Base-by-base conservation (phyloP, 352 stramenopile species). In the Pythium rhizo-oryzae region DNA sequence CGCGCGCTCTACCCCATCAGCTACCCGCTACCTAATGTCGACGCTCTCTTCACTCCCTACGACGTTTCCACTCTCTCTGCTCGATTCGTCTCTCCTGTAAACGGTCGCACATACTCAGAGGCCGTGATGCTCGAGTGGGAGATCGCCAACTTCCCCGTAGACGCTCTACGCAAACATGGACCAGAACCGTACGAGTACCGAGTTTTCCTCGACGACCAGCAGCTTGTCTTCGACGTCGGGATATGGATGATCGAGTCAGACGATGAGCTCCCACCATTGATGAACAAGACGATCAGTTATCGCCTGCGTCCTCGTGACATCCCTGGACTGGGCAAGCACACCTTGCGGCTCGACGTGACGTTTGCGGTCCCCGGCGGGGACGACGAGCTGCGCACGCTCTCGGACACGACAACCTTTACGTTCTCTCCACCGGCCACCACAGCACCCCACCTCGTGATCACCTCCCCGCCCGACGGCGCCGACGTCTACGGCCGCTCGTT, bases 61-160 rank as follows among this genome's bases (percentile, higher is more conserved):
- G 72, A 88, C 52, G 64, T 90, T n/a, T 84, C 78, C 18, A 84
- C 84, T 49, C 69, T 85, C 15, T 77, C 72, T 2, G 57, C 81
- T 1, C 57, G 53, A 8, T 82, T 89, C 24, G n/a, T 70, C 25
- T 77, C 66, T 13, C 81, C 81, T 1, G 19, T 30, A 4, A 55
- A 67, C n/a, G 54, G 76, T 19, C 16, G 47, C 9, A 30, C 77
- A 37, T 62, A 62, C 1, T 57, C 59, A 3, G 65, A 67, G 6
- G 65, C 75, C 0, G 21, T 86, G 44, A 19, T 28, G n/a, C 65
- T 89, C 23, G 74, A 83, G 66, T 87, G 81, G 79, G 25, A 76
- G 30, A 47, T 90, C 25, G 28, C 7, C 11, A 64, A 81, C 25
- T 87, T 85, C 21, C 81, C 81, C 30, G 50, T 33, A 0, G 62